A percentile compares a stretch with the other conserved stretches of the same genome.
Evolutionary conservation across 306 rosid genomes (phyloP).

Genomic region (Acacia crassicarpa): DNA sequence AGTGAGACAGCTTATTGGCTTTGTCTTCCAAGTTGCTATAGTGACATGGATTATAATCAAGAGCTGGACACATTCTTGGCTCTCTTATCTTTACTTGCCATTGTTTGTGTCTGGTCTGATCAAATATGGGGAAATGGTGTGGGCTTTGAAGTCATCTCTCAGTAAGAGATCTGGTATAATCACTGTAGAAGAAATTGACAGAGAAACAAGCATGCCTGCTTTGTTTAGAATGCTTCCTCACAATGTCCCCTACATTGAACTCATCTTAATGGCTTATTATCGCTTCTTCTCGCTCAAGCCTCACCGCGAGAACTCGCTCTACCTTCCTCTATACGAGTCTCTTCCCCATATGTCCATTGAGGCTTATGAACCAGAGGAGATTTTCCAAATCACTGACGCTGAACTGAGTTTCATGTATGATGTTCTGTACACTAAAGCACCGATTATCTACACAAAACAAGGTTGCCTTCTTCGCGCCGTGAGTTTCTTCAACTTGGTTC

Average conservation of each 20-base stretch:
- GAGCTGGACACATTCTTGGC: conserved; percentile 55
- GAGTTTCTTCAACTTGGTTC: conserved; percentile 42
- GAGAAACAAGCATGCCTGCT: conserved; percentile 43
- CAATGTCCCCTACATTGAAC: conserved; percentile 44
- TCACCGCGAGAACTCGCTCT: conserved; percentile 57
- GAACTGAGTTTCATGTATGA: conserved; percentile 76
- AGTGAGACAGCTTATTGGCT: conserved; percentile 48
- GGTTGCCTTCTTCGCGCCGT: conserved; percentile 54
- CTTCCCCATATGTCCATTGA: conserved; percentile 39
- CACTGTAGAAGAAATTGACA: conserved; percentile 42
- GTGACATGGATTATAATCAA: conserved; percentile 52
- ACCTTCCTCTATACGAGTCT: conserved; percentile 55
- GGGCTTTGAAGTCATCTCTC: conserved; percentile 64
- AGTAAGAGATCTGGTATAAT: conserved; percentile 43
- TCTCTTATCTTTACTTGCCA: conserved; percentile 61
- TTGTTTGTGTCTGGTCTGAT: conserved; percentile 52
- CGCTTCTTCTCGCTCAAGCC: conserved; percentile 60
- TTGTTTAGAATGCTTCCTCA: conserved; percentile 46
- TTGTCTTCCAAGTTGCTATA: conserved; percentile 55
- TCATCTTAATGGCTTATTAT: conserved; percentile 62
- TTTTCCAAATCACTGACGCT: conserved; percentile 53
- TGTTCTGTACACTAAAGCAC: conserved; percentile 66
- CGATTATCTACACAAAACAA: conserved; percentile 46
- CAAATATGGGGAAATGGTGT: conserved; percentile 67
- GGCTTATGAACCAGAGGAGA: conserved; percentile 36